A percentile compares a stretch with the other conserved stretches of the same genome.
Conservation (phyloP, 108 stramenopile genomes). For the Nannochloropsis salina region DNA sequence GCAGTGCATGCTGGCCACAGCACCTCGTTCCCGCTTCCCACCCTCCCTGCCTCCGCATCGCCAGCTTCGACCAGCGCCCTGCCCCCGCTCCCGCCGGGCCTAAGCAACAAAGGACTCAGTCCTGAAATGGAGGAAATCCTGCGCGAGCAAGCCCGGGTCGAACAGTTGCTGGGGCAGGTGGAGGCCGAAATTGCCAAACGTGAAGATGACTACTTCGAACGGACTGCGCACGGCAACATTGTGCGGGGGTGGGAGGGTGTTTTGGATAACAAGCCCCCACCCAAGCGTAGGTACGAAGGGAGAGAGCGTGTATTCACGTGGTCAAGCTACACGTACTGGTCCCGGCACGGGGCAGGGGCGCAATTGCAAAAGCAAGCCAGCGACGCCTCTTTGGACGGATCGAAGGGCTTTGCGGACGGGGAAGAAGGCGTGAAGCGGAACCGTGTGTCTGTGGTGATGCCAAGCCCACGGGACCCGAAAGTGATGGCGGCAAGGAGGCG, state of each 20-base stretch:
- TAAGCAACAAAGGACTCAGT: background rate
- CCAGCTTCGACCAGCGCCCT: background rate
- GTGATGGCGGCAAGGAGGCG: background rate
- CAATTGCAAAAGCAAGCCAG: background rate
- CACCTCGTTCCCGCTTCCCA: background rate
- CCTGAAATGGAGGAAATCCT: background rate
- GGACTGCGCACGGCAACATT: background rate
- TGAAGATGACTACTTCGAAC: background rate
- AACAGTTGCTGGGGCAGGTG: background rate
- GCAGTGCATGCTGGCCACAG: no score
- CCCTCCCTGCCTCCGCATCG: background rate
- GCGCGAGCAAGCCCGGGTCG: background rate
- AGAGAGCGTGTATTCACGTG: background rate
- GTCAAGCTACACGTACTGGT: background rate
- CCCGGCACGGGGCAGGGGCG: background rate
- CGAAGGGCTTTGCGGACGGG: background rate
- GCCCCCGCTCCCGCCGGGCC: background rate
- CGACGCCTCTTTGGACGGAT: background rate
- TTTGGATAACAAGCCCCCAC: background rate
- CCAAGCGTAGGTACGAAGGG: background rate
- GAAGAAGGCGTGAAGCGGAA: background rate
- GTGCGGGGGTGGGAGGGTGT: background rate
- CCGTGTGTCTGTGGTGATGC: background rate
- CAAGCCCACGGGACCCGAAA: slow-evolving; percentile 1
- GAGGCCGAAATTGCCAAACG: background rate